Percentiles rank a stretch among this genome's conserved stretches.
phyloP scores from a whole-genome alignment of 805 yeast genomes.

The Starmera dryadoides region DNA sequence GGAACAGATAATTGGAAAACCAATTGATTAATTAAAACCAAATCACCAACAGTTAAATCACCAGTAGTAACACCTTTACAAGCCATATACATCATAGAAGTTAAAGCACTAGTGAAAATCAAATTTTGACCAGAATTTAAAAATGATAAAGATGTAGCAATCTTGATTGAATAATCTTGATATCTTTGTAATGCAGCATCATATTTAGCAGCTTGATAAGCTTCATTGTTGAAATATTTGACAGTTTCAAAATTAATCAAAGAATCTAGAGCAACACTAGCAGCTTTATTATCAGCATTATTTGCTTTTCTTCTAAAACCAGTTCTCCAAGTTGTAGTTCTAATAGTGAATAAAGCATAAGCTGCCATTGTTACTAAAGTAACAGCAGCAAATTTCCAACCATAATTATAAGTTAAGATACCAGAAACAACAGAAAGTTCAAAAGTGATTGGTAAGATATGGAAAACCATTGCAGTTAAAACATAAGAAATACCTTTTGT shows the following conservation, averaged over 20 bases:
- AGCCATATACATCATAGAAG: conserved; percentile 98
- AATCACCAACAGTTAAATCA: conserved; percentile 82
- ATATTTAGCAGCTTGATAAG: conserved; percentile 70
- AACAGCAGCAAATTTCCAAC: conserved; percentile 80
- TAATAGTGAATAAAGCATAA: conserved; percentile 80
- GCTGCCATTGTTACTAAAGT: conserved; percentile 85
- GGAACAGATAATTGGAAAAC: conserved; percentile 96
- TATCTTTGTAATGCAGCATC: conserved; percentile 67
- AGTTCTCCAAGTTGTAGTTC: conserved; percentile 96
- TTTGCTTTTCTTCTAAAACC: conserved; percentile 84
- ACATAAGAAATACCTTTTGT: conserved; percentile 96
- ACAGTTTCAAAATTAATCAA: conserved; percentile 92
- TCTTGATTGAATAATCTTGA: conserved; percentile 62
- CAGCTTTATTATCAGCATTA: conserved; percentile 92
- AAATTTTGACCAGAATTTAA: conserved; percentile 74
- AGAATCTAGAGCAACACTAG: conserved; percentile 89
- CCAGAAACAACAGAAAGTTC: conserved; percentile 94
- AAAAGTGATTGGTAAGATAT: conserved; percentile 85
- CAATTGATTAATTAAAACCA: conserved; percentile 89
- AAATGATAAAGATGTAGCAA: conserved; percentile 78
- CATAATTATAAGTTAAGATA: conserved; percentile 87
- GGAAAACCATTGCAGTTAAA: conserved; percentile 94
- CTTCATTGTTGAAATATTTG: conserved; percentile 89
- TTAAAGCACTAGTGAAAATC: conserved; percentile 81
- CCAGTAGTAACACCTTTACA: conserved; percentile 88